These are phyloP conservation scores for Chenopodium album DNA, from an alignment of 148 eudicot genomes.

Conservation along the genomic window DNA sequence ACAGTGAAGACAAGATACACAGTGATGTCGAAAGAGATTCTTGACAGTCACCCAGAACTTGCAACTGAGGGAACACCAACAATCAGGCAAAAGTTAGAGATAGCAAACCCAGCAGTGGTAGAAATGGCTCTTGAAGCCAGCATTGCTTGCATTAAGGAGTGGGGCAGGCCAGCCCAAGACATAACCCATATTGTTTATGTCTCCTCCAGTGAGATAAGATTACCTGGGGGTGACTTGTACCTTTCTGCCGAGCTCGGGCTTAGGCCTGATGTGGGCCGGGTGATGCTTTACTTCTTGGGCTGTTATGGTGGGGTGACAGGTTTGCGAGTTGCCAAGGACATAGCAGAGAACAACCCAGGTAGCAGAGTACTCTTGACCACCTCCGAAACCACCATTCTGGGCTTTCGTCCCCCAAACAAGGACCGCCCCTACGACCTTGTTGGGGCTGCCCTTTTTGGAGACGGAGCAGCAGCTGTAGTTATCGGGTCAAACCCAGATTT, in stretches of 20 bases:
- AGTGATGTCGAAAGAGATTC: slow-evolving; percentile 59
- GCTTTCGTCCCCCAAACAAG: slow-evolving; percentile 74
- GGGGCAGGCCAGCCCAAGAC: slow-evolving; percentile 61
- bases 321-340: slow-evolving; percentile 72
- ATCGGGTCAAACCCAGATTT: slow-evolving; percentile 49
- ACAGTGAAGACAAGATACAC: slow-evolving; percentile 83
- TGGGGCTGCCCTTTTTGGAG: slow-evolving; percentile 77
- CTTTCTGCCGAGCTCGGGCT: slow-evolving; percentile 59
- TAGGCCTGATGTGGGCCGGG: slow-evolving; percentile 56
- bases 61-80: slow-evolving; percentile 73
- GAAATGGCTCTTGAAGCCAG: slow-evolving; percentile 69
- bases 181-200: slow-evolving; percentile 75
- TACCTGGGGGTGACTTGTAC: slow-evolving; percentile 78
- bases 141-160: slow-evolving; percentile 55
- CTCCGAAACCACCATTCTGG: slow-evolving; percentile 71
- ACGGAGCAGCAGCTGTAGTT: slow-evolving; percentile 70
- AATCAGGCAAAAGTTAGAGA: slow-evolving; percentile 60
- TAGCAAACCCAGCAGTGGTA: slow-evolving; percentile 63
- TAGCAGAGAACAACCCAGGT: slow-evolving; percentile 76
- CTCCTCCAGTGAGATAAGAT: slow-evolving; percentile 66
- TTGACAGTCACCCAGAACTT: slow-evolving; percentile 59
- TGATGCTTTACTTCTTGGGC: slow-evolving; percentile 81
- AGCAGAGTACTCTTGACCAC: slow-evolving; percentile 61
- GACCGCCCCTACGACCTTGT: slow-evolving; percentile 77
- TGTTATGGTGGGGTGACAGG: slow-evolving; percentile 81